Percentiles rank a stretch among this genome's conserved stretches.
Conservation (phyloP, 2,329 filamentous ascomycete genomes). For the Arthroderma sp. region DNA sequence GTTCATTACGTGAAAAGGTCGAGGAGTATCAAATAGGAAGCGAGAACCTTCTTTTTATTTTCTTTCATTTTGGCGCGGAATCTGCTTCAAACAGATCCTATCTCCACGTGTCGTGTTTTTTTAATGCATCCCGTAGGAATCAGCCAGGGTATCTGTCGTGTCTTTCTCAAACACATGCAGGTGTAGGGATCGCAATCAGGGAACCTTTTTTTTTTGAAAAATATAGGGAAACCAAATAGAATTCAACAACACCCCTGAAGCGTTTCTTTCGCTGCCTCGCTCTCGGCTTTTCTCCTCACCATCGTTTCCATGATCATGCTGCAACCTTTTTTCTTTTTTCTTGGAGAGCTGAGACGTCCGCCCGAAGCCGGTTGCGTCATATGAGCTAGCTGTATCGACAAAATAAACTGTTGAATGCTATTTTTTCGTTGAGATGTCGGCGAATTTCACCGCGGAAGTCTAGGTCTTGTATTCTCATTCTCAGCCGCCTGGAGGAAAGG, state of each 20-base stretch:
- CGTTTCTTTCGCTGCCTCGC: background rate
- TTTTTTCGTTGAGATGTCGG: no score
- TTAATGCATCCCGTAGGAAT: background rate
- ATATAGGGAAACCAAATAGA: no score
- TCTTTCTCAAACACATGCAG: background rate
- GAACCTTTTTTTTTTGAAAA: no score
- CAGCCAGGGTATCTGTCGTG: background rate
- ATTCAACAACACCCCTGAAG: no score
- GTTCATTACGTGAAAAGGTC: no score
- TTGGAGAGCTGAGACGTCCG: background rate
- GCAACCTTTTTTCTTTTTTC: background rate
- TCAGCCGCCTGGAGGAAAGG: no score
- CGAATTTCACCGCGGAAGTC: no score
- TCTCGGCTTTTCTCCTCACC: background rate
- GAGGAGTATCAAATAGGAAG: no score
- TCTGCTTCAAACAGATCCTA: slow-evolving; percentile 1
- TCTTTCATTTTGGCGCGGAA: background rate
- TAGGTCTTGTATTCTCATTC: no score
- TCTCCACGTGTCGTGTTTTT: slow-evolving; percentile 2
- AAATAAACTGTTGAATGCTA: no score
- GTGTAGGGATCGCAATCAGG: background rate
- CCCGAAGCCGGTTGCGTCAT: no score
- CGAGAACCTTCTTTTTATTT: background rate
- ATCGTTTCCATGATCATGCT: background rate
- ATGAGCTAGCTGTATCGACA: no score